Conservation (phyloP, 202 grass and related monocot species). For the Alloteropsis angusta region DNA sequence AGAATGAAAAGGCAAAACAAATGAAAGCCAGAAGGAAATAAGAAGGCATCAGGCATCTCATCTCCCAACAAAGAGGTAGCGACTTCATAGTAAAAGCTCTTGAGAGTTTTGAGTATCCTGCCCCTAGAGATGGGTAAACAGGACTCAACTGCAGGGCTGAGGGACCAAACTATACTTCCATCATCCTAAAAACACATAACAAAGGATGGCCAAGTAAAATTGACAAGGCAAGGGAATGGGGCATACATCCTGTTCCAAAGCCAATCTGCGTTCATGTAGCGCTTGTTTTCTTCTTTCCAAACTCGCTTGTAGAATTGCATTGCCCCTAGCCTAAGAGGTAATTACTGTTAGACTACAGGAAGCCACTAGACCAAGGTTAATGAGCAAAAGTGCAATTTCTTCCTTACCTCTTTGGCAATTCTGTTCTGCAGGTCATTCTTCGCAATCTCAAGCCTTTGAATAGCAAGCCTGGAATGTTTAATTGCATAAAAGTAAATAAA, state of each 20-base stretch:
- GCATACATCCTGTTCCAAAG: slow-evolving; percentile 99
- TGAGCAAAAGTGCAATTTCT: not conserved
- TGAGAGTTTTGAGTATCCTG: not conserved
- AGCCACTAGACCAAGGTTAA: slow-evolving; percentile 18
- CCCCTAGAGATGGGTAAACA: slow-evolving; percentile 2
- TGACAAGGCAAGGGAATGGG: slow-evolving; percentile 22
- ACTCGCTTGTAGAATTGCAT: slow-evolving; percentile 95
- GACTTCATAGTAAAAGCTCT: not conserved
- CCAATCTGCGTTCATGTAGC: slow-evolving; percentile 89
- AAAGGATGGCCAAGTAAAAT: slow-evolving; percentile 9
- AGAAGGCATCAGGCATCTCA: not conserved
- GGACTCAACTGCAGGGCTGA: not conserved
- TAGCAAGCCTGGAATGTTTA: slow-evolving; percentile 74
- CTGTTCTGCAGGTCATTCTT: slow-evolving; percentile 94
- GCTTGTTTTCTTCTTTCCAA: slow-evolving; percentile 99
- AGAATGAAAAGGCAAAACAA: not conserved
- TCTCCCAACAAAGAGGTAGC: not conserved
- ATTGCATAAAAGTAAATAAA: slow-evolving; percentile 16
- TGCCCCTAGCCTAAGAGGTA: slow-evolving; percentile 72
- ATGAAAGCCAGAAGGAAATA: not conserved
- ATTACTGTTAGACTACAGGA: slow-evolving; percentile 24
- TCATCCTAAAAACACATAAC: slow-evolving; percentile 11
- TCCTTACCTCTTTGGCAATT: slow-evolving; percentile 91
- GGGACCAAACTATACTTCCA: not conserved
- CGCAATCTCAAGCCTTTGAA: slow-evolving; percentile 93